phyloP scores from a whole-genome alignment of 139 green algal genomes.

The Deuterostichococcus epilithicus region DNA sequence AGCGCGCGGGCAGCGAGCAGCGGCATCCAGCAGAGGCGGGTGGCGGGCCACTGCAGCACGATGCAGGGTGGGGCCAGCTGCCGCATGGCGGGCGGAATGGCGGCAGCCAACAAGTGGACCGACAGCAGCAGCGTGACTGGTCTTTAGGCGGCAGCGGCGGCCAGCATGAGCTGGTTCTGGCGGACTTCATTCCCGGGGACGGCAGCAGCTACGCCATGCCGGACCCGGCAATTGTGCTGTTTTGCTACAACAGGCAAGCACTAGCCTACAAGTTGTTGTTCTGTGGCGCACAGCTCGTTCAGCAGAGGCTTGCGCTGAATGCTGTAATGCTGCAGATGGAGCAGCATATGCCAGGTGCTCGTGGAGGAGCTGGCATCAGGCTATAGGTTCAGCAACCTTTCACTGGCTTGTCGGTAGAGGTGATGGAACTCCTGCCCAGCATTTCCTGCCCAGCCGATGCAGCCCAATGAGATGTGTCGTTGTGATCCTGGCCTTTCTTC shows the following conservation, averaged over 20 bases:
- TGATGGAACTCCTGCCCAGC: neutral
- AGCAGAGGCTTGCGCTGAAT: neutral
- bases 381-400: neutral
- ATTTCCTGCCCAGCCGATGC: neutral
- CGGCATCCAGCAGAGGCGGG: too few relatives aligned
- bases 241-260: slow-evolving; percentile 30
- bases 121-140: too few relatives aligned
- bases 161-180: too few relatives aligned
- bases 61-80: too few relatives aligned
- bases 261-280: neutral
- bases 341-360: neutral
- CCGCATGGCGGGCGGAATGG: too few relatives aligned
- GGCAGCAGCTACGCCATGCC: slow-evolving; percentile 1
- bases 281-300: neutral
- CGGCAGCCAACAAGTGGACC: too few relatives aligned
- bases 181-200: neutral
- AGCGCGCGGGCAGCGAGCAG: too few relatives aligned
- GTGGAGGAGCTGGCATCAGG: neutral
- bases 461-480: neutral
- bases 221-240: slow-evolving; percentile 35
- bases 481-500: neutral
- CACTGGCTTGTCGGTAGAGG: neutral
- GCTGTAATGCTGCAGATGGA: neutral
- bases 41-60: too few relatives aligned
- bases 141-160: too few relatives aligned